Percentiles rank a stretch among this genome's conserved stretches.
Evolutionary conservation across 306 rosid species (phyloP).

Genomic region (Cicer arietinum): DNA sequence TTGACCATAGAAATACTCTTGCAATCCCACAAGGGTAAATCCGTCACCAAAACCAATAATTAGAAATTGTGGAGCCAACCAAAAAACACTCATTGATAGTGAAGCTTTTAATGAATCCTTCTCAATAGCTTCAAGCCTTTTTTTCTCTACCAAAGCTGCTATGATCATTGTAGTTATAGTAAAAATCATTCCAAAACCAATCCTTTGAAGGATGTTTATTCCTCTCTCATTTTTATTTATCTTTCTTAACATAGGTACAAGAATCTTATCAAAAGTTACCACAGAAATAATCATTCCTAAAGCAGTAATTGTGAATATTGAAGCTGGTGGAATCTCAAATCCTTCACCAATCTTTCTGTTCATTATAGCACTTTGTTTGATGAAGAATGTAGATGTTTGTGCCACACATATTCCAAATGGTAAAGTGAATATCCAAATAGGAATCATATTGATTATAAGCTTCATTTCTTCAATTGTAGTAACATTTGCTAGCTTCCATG

Average conservation of each 20-base stretch:
- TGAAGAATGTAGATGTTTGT: conserved; percentile 83
- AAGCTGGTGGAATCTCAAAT: conserved; percentile 80
- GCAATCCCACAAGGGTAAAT: conserved; percentile 78
- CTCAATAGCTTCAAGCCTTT: conserved; percentile 54
- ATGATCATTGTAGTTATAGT: conserved; percentile 59
- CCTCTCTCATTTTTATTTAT: conserved; percentile 82
- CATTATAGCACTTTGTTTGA: conserved; percentile 70
- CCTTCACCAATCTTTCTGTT: conserved; percentile 51
- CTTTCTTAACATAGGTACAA: conserved; percentile 66
- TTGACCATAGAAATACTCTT: conserved; percentile 89
- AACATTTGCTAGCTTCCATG: conserved; percentile 75
- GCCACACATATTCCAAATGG: conserved; percentile 81
- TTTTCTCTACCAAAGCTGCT: conserved; percentile 72
- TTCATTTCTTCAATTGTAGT: conserved; percentile 88
- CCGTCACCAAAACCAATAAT: conserved; percentile 95
- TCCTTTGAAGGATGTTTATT: conserved; percentile 83
- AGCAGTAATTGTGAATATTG: conserved; percentile 68
- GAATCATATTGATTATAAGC: conserved; percentile 81
- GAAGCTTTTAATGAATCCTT: conserved; percentile 48
- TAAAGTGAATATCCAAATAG: conserved; percentile 77
- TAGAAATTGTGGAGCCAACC: conserved; percentile 84
- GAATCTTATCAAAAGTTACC: conserved; percentile 68
- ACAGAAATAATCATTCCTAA: conserved; percentile 77
- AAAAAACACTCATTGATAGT: conserved; percentile 67
- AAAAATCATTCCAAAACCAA: conserved; percentile 87